A percentile compares a stretch with the other conserved stretches of the same genome.
These are phyloP conservation scores for Emericellopsis cladophorae DNA, from an alignment of 2,329 filamentous ascomycete genomes.

Conservation along the genomic window DNA sequence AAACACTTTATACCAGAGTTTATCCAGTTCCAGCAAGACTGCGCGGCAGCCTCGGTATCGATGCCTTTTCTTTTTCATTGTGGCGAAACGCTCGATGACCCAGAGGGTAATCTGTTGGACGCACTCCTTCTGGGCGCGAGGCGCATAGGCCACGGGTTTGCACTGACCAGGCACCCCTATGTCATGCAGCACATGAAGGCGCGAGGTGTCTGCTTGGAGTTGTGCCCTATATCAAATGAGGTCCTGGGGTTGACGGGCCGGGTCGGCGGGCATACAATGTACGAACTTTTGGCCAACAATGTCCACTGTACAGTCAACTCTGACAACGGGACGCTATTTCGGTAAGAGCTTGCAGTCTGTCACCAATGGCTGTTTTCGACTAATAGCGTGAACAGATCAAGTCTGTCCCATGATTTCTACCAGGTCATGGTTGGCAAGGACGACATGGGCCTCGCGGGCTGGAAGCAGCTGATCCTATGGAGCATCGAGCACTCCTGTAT, in stretches of 20 bases:
- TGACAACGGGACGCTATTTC: conserved; percentile 63
- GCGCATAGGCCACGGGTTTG: conserved; percentile 64
- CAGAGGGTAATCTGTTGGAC: conserved; percentile 57
- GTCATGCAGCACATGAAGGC: conserved; percentile 54
- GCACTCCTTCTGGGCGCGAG: conserved; percentile 52
- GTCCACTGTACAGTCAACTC: conserved; percentile 64
- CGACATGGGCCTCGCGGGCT: conserved; percentile 55
- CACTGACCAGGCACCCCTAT: conserved; percentile 51
- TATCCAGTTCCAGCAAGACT: conserved; percentile 40
- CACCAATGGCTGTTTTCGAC: not conserved
- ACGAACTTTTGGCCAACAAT: conserved; percentile 56
- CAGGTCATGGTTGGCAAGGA: conserved; percentile 59
- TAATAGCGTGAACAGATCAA: conserved; percentile 35
- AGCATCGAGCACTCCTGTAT: conserved; percentile 50
- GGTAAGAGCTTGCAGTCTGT: conserved; percentile 25
- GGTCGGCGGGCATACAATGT: conserved; percentile 53
- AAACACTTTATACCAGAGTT: conserved; percentile 42
- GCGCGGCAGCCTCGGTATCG: conserved; percentile 30
- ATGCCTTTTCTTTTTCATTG: conserved; percentile 70
- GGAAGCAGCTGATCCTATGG: conserved; percentile 56
- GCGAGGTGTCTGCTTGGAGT: conserved; percentile 56
- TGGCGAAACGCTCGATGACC: conserved; percentile 57
- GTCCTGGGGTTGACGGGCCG: conserved; percentile 56
- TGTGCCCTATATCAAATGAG: conserved; percentile 70
- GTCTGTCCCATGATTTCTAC: conserved; percentile 65